A percentile compares a stretch with the other conserved stretches of the same genome.
Conservation (phyloP, 202 grass and related monocot species). For the Elaeis oleifera region DNA sequence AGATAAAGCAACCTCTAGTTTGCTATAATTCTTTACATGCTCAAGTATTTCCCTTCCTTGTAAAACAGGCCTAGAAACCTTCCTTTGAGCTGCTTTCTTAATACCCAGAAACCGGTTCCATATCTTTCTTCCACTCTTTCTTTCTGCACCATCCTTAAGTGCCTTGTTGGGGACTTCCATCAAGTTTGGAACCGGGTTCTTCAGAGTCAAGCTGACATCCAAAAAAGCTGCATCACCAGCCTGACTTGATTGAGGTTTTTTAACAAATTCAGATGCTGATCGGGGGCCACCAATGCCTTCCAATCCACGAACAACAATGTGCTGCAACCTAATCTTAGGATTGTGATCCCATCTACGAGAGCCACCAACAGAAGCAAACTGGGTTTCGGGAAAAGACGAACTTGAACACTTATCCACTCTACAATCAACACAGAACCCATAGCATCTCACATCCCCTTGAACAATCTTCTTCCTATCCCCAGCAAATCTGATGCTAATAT, state of each 20-base stretch:
- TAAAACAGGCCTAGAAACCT: constrained; percentile 10
- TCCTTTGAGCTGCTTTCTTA: constrained; percentile 28
- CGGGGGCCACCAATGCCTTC: constrained; percentile 1
- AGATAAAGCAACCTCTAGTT: constrained; percentile 29
- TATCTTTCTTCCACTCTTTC: constrained; percentile 21
- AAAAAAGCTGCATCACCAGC: neutral
- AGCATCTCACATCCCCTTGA: neutral
- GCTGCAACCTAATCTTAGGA: constrained; percentile 20
- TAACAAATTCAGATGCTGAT: constrained; percentile 20
- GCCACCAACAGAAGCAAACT: neutral
- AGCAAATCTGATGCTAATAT: constrained; percentile 13
- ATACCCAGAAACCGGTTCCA: constrained; percentile 35
- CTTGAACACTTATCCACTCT: neutral
- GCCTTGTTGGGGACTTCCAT: neutral
- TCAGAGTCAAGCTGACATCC: neutral
- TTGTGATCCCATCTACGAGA: constrained; percentile 1
- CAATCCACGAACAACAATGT: constrained; percentile 21
- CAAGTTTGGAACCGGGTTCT: constrained; percentile 2
- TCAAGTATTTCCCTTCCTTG: constrained; percentile 21
- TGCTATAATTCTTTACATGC: constrained; percentile 14
- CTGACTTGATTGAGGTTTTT: constrained; percentile 25
- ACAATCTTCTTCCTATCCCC: constrained; percentile 17
- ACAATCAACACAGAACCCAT: constrained; percentile 6
- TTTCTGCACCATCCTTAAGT: constrained; percentile 3
- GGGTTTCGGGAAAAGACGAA: neutral